phyloP scores from a whole-genome alignment of 2,329 filamentous ascomycete species.

The Helminthosporium solani region DNA sequence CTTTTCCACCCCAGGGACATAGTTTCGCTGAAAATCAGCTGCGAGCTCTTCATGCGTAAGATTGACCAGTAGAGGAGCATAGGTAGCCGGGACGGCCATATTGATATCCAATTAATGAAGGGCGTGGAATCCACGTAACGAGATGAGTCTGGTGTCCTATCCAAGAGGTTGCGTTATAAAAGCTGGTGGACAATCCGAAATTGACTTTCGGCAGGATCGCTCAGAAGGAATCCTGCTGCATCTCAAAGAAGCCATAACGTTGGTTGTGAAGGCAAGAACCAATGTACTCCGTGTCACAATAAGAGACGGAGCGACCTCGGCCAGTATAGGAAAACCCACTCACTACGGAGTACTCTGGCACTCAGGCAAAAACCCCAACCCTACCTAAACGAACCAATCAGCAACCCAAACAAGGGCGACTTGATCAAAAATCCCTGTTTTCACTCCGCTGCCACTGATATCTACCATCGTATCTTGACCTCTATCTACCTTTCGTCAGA shows the following conservation, averaged over 20 bases:
- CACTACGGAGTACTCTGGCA: too few relatives aligned
- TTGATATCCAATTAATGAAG: too few relatives aligned
- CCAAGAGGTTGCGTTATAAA: too few relatives aligned
- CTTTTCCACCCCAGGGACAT: not conserved
- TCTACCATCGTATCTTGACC: not conserved
- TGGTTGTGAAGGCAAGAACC: too few relatives aligned
- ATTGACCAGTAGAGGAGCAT: not conserved
- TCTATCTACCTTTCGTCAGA: too few relatives aligned
- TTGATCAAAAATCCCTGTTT: not conserved
- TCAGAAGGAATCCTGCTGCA: too few relatives aligned
- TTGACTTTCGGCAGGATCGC: too few relatives aligned
- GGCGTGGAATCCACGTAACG: too few relatives aligned
- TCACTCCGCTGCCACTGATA: not conserved
- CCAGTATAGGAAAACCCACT: not conserved
- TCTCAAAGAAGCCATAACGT: too few relatives aligned
- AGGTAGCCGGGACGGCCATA: not conserved
- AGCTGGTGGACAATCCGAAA: too few relatives aligned
- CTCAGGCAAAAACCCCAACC: too few relatives aligned
- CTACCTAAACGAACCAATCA: not conserved
- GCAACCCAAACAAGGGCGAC: not conserved
- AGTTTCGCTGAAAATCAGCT: not conserved
- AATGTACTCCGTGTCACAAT: not conserved
- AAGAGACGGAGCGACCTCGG: not conserved
- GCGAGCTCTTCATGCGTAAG: constrained; percentile 3
- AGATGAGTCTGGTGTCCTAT: too few relatives aligned